Percentiles rank a stretch among this genome's conserved stretches.
Conservation (phyloP, 2,329 filamentous ascomycete genomes). For the Colletotrichum plurivorum region DNA sequence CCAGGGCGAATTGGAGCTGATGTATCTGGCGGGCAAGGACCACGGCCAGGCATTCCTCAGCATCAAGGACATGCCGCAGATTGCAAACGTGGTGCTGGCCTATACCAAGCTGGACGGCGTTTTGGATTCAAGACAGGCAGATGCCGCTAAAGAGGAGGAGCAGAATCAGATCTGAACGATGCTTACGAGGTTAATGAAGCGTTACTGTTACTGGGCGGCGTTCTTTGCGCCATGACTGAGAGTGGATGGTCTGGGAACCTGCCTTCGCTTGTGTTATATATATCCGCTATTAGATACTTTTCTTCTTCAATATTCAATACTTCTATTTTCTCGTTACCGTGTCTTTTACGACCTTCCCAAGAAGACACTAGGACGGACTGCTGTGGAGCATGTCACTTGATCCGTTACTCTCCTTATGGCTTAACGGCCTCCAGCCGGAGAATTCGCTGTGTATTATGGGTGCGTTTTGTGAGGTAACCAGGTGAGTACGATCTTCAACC, state of each 20-base stretch:
- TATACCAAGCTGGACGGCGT: constrained; percentile 31
- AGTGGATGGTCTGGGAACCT: constrained; percentile 35
- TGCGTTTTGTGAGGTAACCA: too few species aligned
- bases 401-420: too few species aligned
- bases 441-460: too few species aligned
- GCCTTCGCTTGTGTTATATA: constrained; percentile 13
- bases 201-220: background rate
- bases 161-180: constrained; percentile 20
- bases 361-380: background rate
- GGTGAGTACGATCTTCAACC: too few species aligned
- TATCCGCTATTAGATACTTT: background rate
- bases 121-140: constrained; percentile 25
- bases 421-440: too few species aligned
- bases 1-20: constrained; percentile 43
- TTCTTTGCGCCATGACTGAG: background rate
- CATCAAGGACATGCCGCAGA: constrained; percentile 31
- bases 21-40: constrained; percentile 45
- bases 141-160: constrained; percentile 30
- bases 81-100: constrained; percentile 27
- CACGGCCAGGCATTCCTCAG: constrained; percentile 44
- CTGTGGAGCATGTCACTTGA: too few species aligned
- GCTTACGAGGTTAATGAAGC: background rate
- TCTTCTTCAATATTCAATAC: background rate
- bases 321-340: background rate
- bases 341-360: background rate